A percentile compares a stretch with the other conserved stretches of the same genome.
Evolutionary conservation across 192 early-diverging fungal genomes (phyloP).

Genomic region (Backusella liffmaniae): DNA sequence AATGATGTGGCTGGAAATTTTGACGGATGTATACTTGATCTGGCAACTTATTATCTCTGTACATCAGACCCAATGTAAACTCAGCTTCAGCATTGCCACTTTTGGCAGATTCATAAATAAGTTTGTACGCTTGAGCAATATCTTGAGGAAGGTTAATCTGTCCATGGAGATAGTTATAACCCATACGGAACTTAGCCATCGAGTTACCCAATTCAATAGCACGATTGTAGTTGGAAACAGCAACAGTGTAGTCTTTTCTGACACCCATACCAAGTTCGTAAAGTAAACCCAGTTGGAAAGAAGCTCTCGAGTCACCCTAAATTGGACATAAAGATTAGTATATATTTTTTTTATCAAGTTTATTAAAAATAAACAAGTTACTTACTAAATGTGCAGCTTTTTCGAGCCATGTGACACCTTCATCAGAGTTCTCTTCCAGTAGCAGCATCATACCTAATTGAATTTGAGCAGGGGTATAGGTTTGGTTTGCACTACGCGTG

Average conservation of each 20-base stretch:
- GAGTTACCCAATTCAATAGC: constrained; percentile 10
- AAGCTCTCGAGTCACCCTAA: constrained; percentile 29
- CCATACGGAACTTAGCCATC: not conserved
- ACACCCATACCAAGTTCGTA: constrained; percentile 32
- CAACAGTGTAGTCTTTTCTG: constrained; percentile 20
- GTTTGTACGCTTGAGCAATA: constrained; percentile 15
- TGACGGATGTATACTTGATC: constrained; percentile 1
- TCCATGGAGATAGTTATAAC: not conserved
- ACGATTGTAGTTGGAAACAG: constrained; percentile 24
- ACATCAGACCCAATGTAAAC: constrained; percentile 34
- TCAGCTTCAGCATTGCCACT: constrained; percentile 28
- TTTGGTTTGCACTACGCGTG: constrained; percentile 31
- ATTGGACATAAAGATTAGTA: not conserved
- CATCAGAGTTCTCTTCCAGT: constrained; percentile 21
- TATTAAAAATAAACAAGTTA: not conserved
- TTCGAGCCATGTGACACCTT: constrained; percentile 31
- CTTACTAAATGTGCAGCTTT: constrained; percentile 32
- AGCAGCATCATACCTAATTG: constrained; percentile 27
- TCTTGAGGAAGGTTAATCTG: constrained; percentile 12
- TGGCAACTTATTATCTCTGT: constrained; percentile 2
- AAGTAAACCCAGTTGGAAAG: constrained; percentile 32
- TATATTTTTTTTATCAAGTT: not conserved
- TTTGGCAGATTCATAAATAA: constrained; percentile 19
- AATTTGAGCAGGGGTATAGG: constrained; percentile 32
- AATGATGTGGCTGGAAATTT: not conserved